phyloP scores from a whole-genome alignment of 2,329 filamentous ascomycete genomes.

The Phialemoniopsis sp. region DNA sequence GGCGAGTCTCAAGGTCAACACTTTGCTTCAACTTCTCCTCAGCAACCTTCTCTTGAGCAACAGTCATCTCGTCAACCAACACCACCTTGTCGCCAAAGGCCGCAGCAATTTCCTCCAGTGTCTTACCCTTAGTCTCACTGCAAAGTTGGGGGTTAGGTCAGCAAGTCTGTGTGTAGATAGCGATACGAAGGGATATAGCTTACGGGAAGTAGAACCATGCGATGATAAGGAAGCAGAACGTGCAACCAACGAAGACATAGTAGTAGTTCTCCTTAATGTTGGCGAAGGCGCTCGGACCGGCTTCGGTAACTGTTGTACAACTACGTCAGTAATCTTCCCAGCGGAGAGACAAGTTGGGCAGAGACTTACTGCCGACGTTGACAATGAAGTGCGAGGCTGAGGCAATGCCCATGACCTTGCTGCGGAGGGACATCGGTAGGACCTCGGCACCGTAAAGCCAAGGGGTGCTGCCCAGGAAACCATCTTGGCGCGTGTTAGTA shows the following conservation, averaged over 20 bases:
- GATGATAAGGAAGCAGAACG: slow-evolving; percentile 42
- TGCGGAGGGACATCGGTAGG: slow-evolving; percentile 47
- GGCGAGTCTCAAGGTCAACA: too few relatives aligned
- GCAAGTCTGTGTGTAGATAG: not conserved
- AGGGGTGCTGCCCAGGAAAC: slow-evolving; percentile 48
- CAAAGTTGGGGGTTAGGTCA: not conserved
- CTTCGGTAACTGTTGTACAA: slow-evolving; percentile 36
- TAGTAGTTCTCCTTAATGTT: slow-evolving; percentile 57
- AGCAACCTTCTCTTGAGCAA: too few relatives aligned
- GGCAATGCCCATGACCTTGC: slow-evolving; percentile 50
- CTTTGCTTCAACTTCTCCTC: too few relatives aligned
- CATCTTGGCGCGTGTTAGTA: slow-evolving; percentile 23
- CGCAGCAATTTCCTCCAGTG: slow-evolving; percentile 42
- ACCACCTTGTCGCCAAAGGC: slow-evolving; percentile 43
- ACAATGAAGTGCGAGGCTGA: slow-evolving; percentile 50
- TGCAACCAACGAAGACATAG: slow-evolving; percentile 53
- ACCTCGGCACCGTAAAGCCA: slow-evolving; percentile 56
- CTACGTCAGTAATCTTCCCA: too few relatives aligned
- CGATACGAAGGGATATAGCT: slow-evolving; percentile 2
- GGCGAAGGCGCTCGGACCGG: slow-evolving; percentile 50
- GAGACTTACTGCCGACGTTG: slow-evolving; percentile 35
- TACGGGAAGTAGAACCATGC: slow-evolving; percentile 52
- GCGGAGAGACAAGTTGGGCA: not conserved
- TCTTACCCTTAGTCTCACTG: slow-evolving; percentile 41
- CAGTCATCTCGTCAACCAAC: not conserved